Evolutionary conservation across 2,329 filamentous ascomycete species (phyloP), one percentile per base, ranked within the genome.

Genomic region (Septoria linicola): DNA sequence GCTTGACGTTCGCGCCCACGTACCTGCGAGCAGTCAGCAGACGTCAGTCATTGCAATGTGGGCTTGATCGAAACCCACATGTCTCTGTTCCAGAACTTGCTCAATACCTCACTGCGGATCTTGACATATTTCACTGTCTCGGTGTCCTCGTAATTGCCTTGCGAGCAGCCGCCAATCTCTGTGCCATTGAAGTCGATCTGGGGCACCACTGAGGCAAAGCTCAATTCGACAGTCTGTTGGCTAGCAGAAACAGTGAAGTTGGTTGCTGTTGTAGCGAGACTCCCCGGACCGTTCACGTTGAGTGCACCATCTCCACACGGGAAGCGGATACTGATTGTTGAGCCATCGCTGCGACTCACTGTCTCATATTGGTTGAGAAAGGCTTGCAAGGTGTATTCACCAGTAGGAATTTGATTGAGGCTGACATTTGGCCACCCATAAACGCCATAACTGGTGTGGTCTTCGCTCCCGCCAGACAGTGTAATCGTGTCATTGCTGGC

Each of bases 81-180:
- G 32, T 70, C 63, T 43, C 67, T 64, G 42, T 62, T 61, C 68
- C 67, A 71, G 39, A 68, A 72, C 1, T 62, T 53, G 60, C 66
- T 69, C 21, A 72, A 54, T 27, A 60, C 62, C n/a, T 65, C 52
- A 49, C 69, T 71, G 17, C 67, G 68, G 13, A 71, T 70, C 55
- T 71, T 72, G 58, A 71, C 42, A 41, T 69, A 55, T 49, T 70
- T 71, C 2, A 71, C 45, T 3, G 51, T 51, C 5, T 65, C 59
- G 0, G 63, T 68, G 21, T 71, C 68, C 23, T 59, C 53, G 43
- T 71, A 71, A 47, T 71, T 72, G n/a, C 68, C 69, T 46, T 72
- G 70, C 16, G 61, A 54, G 52, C 70, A 71, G 3, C 67, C 67
- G 1, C 70, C 68, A 23, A 70, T 69, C 48, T 71, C 70, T 5